Evolutionary conservation across 306 rosid species (phyloP).

Genomic region (Mimosa bimucronata): DNA sequence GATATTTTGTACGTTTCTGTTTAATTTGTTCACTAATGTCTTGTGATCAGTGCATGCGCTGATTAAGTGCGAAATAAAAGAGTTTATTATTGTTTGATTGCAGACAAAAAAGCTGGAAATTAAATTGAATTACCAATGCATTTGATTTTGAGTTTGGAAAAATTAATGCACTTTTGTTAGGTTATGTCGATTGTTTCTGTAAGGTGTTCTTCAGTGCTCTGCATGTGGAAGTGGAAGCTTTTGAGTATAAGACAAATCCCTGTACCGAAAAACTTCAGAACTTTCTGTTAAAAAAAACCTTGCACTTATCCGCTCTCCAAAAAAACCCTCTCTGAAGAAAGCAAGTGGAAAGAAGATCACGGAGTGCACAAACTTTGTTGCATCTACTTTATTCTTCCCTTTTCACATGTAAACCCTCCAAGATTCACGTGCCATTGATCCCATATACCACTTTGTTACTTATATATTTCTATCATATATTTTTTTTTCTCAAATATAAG

Average conservation of each 20-base stretch:
- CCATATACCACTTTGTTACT: neutral
- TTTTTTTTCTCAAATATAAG: no score
- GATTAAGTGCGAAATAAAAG: neutral
- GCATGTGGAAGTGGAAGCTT: slow-evolving; percentile 5
- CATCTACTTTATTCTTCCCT: neutral
- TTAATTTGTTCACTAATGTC: neutral
- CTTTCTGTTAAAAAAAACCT: neutral
- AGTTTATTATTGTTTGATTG: neutral
- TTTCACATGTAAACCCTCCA: neutral
- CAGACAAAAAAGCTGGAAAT: neutral
- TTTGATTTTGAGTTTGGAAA: neutral
- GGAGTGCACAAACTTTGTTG: slow-evolving; percentile 3
- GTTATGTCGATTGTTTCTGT: neutral
- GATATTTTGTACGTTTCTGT: neutral
- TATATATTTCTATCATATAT: no score
- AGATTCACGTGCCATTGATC: neutral
- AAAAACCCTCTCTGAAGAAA: neutral
- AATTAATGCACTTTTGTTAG: neutral
- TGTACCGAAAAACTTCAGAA: neutral
- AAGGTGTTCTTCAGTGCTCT: neutral
- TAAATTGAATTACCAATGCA: neutral
- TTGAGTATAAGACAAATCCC: neutral
- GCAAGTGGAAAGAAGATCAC: neutral
- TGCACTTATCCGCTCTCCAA: neutral
- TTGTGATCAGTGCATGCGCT: neutral